Conservation (phyloP, 129 eudicot genomes). For the Helianthus tuberosus region DNA sequence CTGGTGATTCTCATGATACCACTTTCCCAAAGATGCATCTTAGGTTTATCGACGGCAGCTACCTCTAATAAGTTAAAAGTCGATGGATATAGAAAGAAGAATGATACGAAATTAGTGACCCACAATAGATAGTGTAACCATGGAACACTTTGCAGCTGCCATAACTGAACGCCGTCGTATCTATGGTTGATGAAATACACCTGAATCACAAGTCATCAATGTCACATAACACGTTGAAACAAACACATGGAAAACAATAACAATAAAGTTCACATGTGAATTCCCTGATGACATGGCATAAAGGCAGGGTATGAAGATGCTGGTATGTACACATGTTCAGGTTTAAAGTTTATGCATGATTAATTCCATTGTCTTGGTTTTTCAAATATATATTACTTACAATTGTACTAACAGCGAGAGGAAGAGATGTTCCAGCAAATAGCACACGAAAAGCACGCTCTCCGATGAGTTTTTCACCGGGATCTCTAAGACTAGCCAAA, state of each 20-base stretch:
- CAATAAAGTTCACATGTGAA: not conserved
- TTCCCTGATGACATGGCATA: no score
- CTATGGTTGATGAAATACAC: constrained; percentile 92
- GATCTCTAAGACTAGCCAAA: constrained; percentile 91
- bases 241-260: not conserved
- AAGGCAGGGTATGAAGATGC: no score
- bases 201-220: constrained; percentile 34
- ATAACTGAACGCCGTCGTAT: constrained; percentile 90
- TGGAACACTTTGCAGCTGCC: constrained; percentile 87
- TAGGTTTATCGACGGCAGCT: constrained; percentile 98
- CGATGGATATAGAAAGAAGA: constrained; percentile 92
- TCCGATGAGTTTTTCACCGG: constrained; percentile 91
- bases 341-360: not conserved
- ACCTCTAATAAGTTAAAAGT: constrained; percentile 95
- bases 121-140: constrained; percentile 72
- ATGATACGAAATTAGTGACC: constrained; percentile 75
- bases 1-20: constrained; percentile 99
- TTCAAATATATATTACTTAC: constrained; percentile 47
- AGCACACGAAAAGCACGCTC: constrained; percentile 97
- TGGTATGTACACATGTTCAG: no score
- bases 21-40: constrained; percentile 99
- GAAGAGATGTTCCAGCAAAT: constrained; percentile 93
- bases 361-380: not conserved
- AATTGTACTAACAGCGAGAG: constrained; percentile 90
- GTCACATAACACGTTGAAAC: constrained; percentile 11